Evolutionary conservation across 78 protist genomes (phyloP), one percentile per base, ranked within the genome.

Genomic region (Dictyostelium intermedium): DNA sequence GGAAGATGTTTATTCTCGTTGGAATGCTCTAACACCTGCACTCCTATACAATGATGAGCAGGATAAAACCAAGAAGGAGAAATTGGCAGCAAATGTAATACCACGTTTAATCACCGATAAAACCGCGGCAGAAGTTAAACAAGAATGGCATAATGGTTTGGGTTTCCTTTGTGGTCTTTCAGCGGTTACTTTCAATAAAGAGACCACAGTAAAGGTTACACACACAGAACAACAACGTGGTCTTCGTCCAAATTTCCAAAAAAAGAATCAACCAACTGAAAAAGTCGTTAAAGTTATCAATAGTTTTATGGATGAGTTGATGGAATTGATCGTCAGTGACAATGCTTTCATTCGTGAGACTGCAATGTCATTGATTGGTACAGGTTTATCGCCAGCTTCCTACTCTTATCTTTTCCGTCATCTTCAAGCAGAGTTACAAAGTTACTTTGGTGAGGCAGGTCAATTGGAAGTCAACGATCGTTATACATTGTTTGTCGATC

Each of bases 141-240:
- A 83, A n/a, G 96, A 85, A 60, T 93, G 96, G 92, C 85, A 72
- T 70, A 85, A 93, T 37, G 25, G 61, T 25, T 35, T 84, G 1
- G 96, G 96, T 34, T 93, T 93, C 92, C 89, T 93, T 37, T 78
- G 87, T 53, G 80, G 89, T 63, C 78, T 93, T 37, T 83, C 87
- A 9, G 96, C 92, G 16, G 79, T 85, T 23, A 76, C 93, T 0
- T 82, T 78, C 47, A 82, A 85, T 30, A 83, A 81, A 35, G 87
- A 92, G 61, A 92, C 91, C 18, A 83, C 91, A 0, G 63, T 83
- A 4, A 32, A 41, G 3, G 61, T 66, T 3, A 27, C 77, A 7
- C 14, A 34, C 5, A 0, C n/a, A 0, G 60, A 35, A 16, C 73
- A 80, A 80, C 32, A 63, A 30, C 70, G 61, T 23, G 50, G 34